Conservation (phyloP, 2,329 filamentous ascomycete species). For the Pseudohalonectria lignicola region DNA sequence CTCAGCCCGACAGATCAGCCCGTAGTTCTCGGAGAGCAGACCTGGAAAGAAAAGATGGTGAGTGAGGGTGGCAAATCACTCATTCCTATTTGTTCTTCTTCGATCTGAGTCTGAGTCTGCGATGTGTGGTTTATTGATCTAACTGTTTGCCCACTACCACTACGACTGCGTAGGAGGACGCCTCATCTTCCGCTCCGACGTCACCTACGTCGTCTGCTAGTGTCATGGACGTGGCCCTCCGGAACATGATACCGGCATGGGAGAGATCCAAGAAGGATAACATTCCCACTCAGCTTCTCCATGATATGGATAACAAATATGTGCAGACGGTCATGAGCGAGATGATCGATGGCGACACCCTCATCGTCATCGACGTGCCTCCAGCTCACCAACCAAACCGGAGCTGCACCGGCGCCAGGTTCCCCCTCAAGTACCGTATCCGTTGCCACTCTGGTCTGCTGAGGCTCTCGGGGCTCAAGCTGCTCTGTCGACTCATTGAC, state of each 20-base stretch:
- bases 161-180: too few species aligned
- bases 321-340: conserved; percentile 2
- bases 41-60: too few species aligned
- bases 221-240: conserved; percentile 1
- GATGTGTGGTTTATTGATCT: too few species aligned
- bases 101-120: too few species aligned
- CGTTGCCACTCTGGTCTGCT: conserved; percentile 7
- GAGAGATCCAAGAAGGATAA: neutral
- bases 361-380: conserved; percentile 8
- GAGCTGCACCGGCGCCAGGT: conserved; percentile 6
- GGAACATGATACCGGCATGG: neutral
- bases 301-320: conserved; percentile 1
- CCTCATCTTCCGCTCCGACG: too few species aligned
- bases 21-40: too few species aligned
- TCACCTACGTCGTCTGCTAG: too few species aligned
- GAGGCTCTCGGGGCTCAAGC: conserved; percentile 6
- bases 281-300: neutral
- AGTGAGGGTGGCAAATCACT: too few species aligned
- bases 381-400: neutral
- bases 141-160: too few species aligned
- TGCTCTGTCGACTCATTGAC: conserved; percentile 7
- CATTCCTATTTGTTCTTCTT: too few species aligned
- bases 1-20: too few species aligned
- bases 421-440: conserved; percentile 6
- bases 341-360: conserved; percentile 7